phyloP scores from a whole-genome alignment of 2,329 filamentous ascomycete species.

The Trichophaea hybrida region DNA sequence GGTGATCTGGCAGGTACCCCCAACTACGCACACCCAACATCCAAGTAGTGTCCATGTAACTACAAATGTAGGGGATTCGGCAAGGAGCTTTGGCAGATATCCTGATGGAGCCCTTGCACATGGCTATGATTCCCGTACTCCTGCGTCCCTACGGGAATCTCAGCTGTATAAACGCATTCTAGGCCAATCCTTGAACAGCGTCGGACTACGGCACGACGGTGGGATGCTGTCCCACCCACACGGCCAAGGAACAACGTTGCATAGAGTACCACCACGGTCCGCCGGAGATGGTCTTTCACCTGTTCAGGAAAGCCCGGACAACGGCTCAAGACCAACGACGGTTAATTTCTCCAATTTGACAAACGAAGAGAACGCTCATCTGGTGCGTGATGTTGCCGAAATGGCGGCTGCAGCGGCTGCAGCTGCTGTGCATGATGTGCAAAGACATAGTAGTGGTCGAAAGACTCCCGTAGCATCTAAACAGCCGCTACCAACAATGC shows the following conservation, averaged over 20 bases:
- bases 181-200: conserved; percentile 70
- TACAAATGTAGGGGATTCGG: conserved; percentile 19
- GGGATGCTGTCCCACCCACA: conserved; percentile 30
- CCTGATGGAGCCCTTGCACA: conserved; percentile 21
- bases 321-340: conserved; percentile 29
- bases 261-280: conserved; percentile 61
- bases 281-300: conserved; percentile 12
- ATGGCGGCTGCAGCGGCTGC: conserved; percentile 83
- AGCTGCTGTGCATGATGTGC: conserved; percentile 41
- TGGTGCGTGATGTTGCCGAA: conserved; percentile 80
- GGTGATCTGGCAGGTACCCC: conserved; percentile 62
- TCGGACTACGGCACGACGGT: conserved; percentile 49
- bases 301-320: conserved; percentile 2
- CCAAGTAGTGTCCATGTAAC: conserved; percentile 19
- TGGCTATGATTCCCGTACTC: conserved; percentile 33
- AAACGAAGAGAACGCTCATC: conserved; percentile 62
- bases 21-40: conserved; percentile 22
- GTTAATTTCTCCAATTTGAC: conserved; percentile 51
- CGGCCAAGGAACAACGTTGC: conserved; percentile 38
- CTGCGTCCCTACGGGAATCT: conserved; percentile 55
- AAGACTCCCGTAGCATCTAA: conserved; percentile 21
- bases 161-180: conserved; percentile 87
- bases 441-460: conserved; percentile 14
- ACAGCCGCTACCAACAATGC: conserved; percentile 26
- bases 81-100: conserved; percentile 23